Evolutionary conservation across 116 monocot genomes (phyloP), one percentile per base, ranked within the genome.

Genomic region (Iris pallida): DNA sequence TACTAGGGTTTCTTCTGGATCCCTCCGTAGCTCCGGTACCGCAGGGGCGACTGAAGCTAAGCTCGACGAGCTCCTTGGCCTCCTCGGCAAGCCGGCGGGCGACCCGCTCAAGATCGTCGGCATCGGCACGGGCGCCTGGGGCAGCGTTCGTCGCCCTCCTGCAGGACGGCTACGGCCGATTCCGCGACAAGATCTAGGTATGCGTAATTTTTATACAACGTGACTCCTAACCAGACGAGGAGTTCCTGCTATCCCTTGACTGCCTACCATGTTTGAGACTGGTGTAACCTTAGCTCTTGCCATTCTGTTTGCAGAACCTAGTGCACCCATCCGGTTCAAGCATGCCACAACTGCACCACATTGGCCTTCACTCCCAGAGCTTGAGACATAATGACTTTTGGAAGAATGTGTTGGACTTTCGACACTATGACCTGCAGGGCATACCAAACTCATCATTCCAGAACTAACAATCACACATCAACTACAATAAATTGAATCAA

Each of bases 111-210:
- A 80, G 80, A 86, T 93, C 45, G 93, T 80, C 13, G 73, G 93
- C 46, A 80, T 93, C 11, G 93, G 93, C 2, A 86, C 93, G 1
- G 93, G 93, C 9, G 93, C 93, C 51, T 93, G 93, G 93, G 93
- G 93, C 64, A 89, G 93, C 48, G 89, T 89, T n/a, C n/a, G n/a
- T n/a, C n/a, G n/a, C n/a, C n/a, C n/a, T n/a, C n/a, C n/a, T n/a
- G n/a, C n/a, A n/a, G n/a, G n/a, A n/a, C n/a, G n/a, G n/a, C n/a
- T n/a, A n/a, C n/a, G n/a, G n/a, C n/a, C n/a, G n/a, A n/a, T n/a
- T n/a, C n/a, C n/a, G n/a, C n/a, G n/a, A n/a, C n/a, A n/a, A n/a
- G n/a, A n/a, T n/a, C n/a, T n/a, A n/a, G n/a, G n/a, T n/a, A n/a
- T n/a, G n/a, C n/a, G n/a, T n/a, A n/a, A n/a, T n/a, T n/a, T n/a